phyloP scores from a whole-genome alignment of 805 yeast species.

The Ogataea wickerhamii region DNA sequence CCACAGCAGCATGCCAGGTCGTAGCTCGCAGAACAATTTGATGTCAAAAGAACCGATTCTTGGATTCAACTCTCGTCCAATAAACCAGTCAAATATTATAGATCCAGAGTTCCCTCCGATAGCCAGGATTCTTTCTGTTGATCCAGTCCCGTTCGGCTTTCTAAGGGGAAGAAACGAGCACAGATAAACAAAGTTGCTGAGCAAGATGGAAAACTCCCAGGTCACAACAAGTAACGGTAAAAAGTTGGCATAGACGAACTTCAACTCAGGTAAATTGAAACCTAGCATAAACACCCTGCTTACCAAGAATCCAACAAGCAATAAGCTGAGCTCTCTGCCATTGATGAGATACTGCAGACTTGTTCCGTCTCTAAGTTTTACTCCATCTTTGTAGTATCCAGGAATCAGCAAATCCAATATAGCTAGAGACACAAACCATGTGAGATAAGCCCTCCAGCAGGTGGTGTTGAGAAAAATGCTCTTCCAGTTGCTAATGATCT shows the following conservation, averaged over 20 bases:
- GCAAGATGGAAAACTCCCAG: conserved; percentile 55
- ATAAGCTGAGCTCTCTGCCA: conserved; percentile 57
- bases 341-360: conserved; percentile 73
- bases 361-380: conserved; percentile 71
- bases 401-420: conserved; percentile 63
- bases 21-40: conserved; percentile 86
- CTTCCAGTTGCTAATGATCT: conserved; percentile 20
- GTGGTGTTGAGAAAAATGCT: conserved; percentile 38
- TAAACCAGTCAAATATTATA: conserved; percentile 85
- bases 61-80: conserved; percentile 95
- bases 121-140: conserved; percentile 71
- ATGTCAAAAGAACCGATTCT: conserved; percentile 82
- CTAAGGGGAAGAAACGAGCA: conserved; percentile 61
- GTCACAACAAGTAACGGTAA: conserved; percentile 62
- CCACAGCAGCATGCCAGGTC: conserved; percentile 94
- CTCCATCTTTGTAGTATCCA: conserved; percentile 73
- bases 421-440: conserved; percentile 71
- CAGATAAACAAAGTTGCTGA: conserved; percentile 64
- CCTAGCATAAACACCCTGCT: conserved; percentile 51
- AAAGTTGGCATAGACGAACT: conserved; percentile 66
- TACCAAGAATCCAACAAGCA: conserved; percentile 36
- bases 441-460: conserved; percentile 61
- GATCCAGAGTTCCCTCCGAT: conserved; percentile 83
- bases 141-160: conserved; percentile 47
- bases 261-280: conserved; percentile 63